Evolutionary conservation across 768 basidiomycete species (phyloP).

Genomic region (Amyloporia xantha): DNA sequence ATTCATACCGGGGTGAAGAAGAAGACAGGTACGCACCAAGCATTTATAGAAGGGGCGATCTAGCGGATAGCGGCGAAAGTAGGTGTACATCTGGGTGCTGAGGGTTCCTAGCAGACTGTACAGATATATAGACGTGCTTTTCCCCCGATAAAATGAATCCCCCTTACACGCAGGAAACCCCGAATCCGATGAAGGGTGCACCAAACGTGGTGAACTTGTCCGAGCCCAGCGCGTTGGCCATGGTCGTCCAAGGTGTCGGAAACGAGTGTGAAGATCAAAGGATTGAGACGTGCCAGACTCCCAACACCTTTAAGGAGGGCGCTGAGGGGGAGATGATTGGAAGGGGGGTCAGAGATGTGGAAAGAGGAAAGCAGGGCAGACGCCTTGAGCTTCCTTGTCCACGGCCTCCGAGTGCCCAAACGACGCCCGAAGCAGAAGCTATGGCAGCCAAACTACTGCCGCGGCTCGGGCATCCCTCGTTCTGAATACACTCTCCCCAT

Average conservation of each 20-base stretch:
- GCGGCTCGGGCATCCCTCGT: too few relatives aligned
- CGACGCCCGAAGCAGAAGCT: too few relatives aligned
- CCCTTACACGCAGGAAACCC: slow-evolving; percentile 36
- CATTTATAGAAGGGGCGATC: slow-evolving; percentile 46
- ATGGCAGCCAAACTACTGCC: too few relatives aligned
- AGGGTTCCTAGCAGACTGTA: slow-evolving; percentile 47
- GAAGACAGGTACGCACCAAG: slow-evolving; percentile 36
- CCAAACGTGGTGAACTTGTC: slow-evolving; percentile 47
- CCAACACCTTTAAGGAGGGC: slow-evolving; percentile 5
- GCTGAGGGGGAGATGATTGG: background rate
- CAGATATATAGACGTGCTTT: too few relatives aligned
- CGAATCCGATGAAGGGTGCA: slow-evolving; percentile 54
- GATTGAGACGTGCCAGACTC: slow-evolving; percentile 9
- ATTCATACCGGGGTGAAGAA: slow-evolving; percentile 1
- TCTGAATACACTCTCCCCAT: too few relatives aligned
- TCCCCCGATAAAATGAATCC: too few relatives aligned
- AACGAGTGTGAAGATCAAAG: slow-evolving; percentile 2
- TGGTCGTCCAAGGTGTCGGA: background rate
- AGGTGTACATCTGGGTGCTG: slow-evolving; percentile 45
- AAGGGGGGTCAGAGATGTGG: slow-evolving; percentile 1
- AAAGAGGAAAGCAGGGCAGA: slow-evolving; percentile 7
- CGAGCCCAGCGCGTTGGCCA: slow-evolving; percentile 11
- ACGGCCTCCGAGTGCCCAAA: background rate
- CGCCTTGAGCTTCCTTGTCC: background rate
- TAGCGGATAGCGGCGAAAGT: slow-evolving; percentile 47